Percentiles rank a stretch among this genome's conserved stretches.
Conservation (phyloP, 2,329 filamentous ascomycete genomes). For the Cylindrodendrum hubeiense region DNA sequence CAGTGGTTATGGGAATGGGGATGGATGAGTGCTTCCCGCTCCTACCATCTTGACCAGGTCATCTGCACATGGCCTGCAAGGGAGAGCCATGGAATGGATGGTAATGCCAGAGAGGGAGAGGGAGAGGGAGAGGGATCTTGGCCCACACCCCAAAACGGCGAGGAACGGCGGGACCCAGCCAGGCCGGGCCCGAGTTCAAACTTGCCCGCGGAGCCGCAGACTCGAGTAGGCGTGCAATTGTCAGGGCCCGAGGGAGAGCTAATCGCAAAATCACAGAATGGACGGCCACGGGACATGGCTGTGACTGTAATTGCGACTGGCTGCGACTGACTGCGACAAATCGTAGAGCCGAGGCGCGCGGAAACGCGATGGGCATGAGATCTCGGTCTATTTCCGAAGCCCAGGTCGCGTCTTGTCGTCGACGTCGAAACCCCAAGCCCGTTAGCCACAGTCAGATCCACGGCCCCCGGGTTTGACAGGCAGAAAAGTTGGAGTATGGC, state of each 20-base stretch:
- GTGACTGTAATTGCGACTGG: not conserved
- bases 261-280: not conserved
- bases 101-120: not conserved
- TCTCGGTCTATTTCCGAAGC: constrained; percentile 24
- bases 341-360: constrained; percentile 15
- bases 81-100: constrained; percentile 1
- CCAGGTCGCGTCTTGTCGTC: not conserved
- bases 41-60: not conserved
- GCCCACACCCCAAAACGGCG: not conserved
- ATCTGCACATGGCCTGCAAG: not conserved
- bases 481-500: not conserved
- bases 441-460: not conserved
- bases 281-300: not conserved
- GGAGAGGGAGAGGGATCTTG: too few species aligned
- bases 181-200: not conserved
- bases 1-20: not conserved
- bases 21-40: not conserved
- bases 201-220: not conserved
- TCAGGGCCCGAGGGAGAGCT: not conserved
- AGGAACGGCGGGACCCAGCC: not conserved
- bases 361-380: not conserved
- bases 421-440: not conserved
- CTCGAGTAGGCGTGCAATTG: not conserved
- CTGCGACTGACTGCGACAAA: not conserved
- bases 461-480: not conserved